These are phyloP conservation scores for Collybia nuda DNA, from an alignment of 768 basidiomycete species.

Conservation along the genomic window DNA sequence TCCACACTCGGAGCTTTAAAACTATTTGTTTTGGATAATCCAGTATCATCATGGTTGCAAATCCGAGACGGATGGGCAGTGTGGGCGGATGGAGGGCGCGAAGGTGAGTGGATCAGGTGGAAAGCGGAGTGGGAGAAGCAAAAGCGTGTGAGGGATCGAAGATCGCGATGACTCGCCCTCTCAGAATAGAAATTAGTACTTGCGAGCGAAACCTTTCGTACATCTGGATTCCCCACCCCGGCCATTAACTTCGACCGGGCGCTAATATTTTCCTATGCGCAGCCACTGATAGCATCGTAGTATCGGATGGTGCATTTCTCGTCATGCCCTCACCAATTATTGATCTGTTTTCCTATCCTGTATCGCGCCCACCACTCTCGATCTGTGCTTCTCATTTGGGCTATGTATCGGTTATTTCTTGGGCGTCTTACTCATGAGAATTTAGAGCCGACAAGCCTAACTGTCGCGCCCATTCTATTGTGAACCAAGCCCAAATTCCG, in stretches of 20 bases:
- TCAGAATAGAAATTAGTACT: neutral
- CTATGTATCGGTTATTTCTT: neutral
- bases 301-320: neutral
- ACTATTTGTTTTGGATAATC: slow-evolving; percentile 49
- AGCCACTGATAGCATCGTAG: neutral
- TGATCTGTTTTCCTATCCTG: neutral
- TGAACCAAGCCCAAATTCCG: neutral
- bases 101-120: slow-evolving; percentile 72
- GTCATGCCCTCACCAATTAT: neutral
- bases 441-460: no score
- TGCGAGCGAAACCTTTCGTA: neutral
- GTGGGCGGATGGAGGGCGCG: slow-evolving; percentile 78
- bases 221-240: no score
- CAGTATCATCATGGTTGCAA: slow-evolving; percentile 62
- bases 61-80: slow-evolving; percentile 82
- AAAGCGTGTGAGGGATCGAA: slow-evolving; percentile 17
- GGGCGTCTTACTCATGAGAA: neutral
- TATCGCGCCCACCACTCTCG: neutral
- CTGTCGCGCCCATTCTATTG: neutral
- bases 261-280: no score
- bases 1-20: slow-evolving; percentile 55
- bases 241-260: neutral
- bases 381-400: neutral
- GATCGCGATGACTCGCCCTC: slow-evolving; percentile 12
- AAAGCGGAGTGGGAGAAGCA: slow-evolving; percentile 51